Percentiles rank a stretch among this genome's conserved stretches.
phyloP scores from a whole-genome alignment of 1,284 basidiomycete species.

The Heterobasidion irregulare region DNA sequence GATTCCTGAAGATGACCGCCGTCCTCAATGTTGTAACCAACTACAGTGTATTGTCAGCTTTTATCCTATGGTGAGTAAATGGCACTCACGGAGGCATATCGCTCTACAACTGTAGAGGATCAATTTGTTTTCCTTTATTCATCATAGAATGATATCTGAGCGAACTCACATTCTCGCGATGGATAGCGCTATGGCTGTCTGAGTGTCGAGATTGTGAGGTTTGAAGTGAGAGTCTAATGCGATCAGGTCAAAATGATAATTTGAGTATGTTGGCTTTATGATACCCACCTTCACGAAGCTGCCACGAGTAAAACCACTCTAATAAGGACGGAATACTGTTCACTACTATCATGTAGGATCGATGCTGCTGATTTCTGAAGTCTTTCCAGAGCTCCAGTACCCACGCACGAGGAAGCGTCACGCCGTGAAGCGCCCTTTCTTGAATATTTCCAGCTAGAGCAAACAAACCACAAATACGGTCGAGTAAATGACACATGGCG shows the following conservation, averaged over 20 bases:
- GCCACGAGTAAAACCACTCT: background rate
- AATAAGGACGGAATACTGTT: background rate
- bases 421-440: slow-evolving; percentile 1
- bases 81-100: background rate
- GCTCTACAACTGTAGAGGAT: background rate
- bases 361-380: background rate
- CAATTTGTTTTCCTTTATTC: background rate
- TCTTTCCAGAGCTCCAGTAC: slow-evolving; percentile 3
- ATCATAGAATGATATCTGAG: background rate
- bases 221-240: background rate
- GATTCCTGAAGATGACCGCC: background rate
- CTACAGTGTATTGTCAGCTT: background rate
- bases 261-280: background rate
- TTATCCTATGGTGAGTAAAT: background rate
- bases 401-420: slow-evolving; percentile 10
- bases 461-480: slow-evolving; percentile 5
- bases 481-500: slow-evolving; percentile 5
- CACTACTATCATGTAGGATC: background rate
- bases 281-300: background rate
- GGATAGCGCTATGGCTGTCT: background rate
- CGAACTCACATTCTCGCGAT: background rate
- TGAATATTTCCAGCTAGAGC: slow-evolving; percentile 2
- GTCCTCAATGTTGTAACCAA: background rate
- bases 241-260: background rate
- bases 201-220: background rate